Conservation (phyloP, 2,329 filamentous ascomycete species). For the Trichoderma sp. region DNA sequence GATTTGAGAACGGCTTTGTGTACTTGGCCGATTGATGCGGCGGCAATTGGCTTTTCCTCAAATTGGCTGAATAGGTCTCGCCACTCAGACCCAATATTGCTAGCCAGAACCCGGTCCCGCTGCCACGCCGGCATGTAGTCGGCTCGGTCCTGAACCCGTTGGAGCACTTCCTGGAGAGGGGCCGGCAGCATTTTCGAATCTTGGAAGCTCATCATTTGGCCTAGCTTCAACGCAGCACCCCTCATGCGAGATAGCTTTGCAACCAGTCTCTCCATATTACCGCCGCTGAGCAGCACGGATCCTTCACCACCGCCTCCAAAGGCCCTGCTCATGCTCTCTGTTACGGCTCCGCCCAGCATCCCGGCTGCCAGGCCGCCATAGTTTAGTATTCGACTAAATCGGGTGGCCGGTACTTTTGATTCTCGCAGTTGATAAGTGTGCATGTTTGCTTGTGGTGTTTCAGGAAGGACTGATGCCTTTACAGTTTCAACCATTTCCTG, state of each 20-base stretch:
- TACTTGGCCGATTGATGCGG: conserved; percentile 95
- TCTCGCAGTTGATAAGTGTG: conserved; percentile 72
- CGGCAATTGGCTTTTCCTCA: conserved; percentile 88
- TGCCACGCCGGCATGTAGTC: conserved; percentile 98
- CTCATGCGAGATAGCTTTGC: conserved; percentile 93
- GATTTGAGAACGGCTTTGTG: conserved; percentile 80
- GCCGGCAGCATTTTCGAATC: conserved; percentile 92
- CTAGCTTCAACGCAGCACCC: conserved; percentile 93
- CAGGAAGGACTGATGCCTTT: conserved; percentile 32
- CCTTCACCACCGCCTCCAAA: conserved; percentile 68
- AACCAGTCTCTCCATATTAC: conserved; percentile 91
- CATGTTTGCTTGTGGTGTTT: conserved; percentile 25
- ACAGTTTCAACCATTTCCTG: conserved; percentile 30
- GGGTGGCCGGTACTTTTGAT: conserved; percentile 85
- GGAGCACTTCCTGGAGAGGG: conserved; percentile 83
- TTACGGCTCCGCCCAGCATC: conserved; percentile 91
- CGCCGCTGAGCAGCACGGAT: conserved; percentile 82
- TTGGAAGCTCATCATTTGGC: conserved; percentile 98
- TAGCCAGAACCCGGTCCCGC: conserved; percentile 76
- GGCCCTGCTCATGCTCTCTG: conserved; percentile 78
- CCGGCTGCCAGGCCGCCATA: conserved; percentile 91
- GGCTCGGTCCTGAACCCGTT: conserved; percentile 91
- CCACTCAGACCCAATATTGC: conserved; percentile 83
- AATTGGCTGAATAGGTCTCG: conserved; percentile 80
- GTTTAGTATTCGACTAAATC: conserved; percentile 88